Evolutionary conservation across 75 land plant species (phyloP), one percentile per base, ranked within the genome.

Genomic region (Pseudotsuga menziesii): DNA sequence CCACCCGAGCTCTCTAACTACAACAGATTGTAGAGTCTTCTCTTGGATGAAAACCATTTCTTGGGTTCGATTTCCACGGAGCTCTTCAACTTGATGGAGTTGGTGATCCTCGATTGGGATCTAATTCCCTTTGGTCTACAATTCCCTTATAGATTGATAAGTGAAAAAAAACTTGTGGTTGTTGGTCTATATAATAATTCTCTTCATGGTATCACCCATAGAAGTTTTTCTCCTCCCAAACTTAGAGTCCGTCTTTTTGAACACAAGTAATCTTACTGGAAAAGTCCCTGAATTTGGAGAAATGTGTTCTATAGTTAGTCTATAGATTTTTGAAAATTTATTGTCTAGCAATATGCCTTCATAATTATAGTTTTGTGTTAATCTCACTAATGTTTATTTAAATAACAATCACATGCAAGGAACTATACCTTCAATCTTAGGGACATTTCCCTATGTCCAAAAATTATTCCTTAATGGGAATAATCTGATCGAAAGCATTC

Each of bases 1-100:
- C 89, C 91, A 7, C 35, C 52, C 7, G 58, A 57, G 73, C 77
- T 89, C 0, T 85, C 81, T 16, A 78, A 78, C 63, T 85, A 78
- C 80, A 71, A 55, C 16, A 36, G 39, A 27, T 57, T 86, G 17
- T 12, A 35, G 52, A 15, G 4, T 16, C 57, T 85, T 20, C 27
- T 44, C 60, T 59, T 85, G 35, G 20, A 15, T 2, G 17, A 61
- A 6, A 83, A 79, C 32, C 44, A 57, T 15, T 32, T 83, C 5
- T 72, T 69, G 5, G 58, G 75, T 67, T 44, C 36, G 4, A 79
- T 88, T 25, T 84, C 89, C 55, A 39, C 72, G 17, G 73, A 71
- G 27, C 7, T 87, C 56, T 75, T 74, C 52, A 3, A 4, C 15
- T 64, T 75, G 12, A 64, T 19, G 63, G 19, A 25, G 57, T 73